Evolutionary conservation across 2,329 filamentous ascomycete genomes (phyloP), one percentile per base, ranked within the genome.

Genomic region (Pseudovirgaria hyperparasitica): DNA sequence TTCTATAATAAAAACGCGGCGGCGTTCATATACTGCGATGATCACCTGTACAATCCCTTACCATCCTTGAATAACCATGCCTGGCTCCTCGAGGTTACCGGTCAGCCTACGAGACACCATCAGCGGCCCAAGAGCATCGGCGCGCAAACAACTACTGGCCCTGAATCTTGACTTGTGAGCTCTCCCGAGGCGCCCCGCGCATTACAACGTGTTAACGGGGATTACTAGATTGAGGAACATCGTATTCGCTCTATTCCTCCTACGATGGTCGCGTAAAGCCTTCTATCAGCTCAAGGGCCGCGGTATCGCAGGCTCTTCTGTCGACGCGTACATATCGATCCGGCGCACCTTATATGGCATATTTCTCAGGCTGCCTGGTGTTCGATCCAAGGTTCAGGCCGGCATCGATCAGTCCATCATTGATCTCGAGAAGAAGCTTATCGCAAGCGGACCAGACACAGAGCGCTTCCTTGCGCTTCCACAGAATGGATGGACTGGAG

Each of bases 251-350:
- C 70, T 92, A 42, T 94, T 96, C 59, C 53, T 94, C 33, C 62
- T 92, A 25, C 78, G 86, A 49, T 80, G 85, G 65, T 71, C 78
- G 17, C 81, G 84, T 39, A 81, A 79, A 46, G 69, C 72, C 16
- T 78, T 82, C 51, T 79, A 84, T 60, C 82, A 90, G 48, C 67
- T 96, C 40, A 82, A 81, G 46, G 90, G 90, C 40, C 84, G 90
- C 50, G 90, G 90, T 39, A 54, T 90, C 43, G 58, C 92, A 48
- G 87, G 87, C 37, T 81, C 82, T 32, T 46, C 84, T 34, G 62
- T 72, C 45, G 76, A 87, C 54, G 57, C 81, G 36, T 94, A 90
- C 62, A 61, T 65, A 36, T 68, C 75, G 37, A 48, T 77, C 35
- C 78, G 78, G 37, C 73, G 82, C 37, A 70, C 75, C 35, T 64